Conservation (phyloP, 805 yeast genomes). For the Sungouiella blattae region DNA sequence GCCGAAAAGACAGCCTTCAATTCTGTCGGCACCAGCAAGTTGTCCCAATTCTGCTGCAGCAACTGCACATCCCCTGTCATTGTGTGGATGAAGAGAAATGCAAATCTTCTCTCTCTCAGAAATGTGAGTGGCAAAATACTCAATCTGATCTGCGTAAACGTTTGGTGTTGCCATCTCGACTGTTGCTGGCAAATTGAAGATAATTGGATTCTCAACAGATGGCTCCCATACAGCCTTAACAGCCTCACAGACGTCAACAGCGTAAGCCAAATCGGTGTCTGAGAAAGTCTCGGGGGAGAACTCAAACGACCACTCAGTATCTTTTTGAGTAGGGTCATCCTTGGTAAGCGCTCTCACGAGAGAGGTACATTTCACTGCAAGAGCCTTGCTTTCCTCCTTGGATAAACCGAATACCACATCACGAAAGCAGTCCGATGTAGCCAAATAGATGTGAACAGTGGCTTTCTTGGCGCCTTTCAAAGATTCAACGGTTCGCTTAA, state of each 20-base stretch:
- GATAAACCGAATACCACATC: slow-evolving; percentile 66
- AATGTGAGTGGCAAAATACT: slow-evolving; percentile 61
- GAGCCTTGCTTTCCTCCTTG: slow-evolving; percentile 52
- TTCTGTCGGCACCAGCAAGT: slow-evolving; percentile 84
- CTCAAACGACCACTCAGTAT: slow-evolving; percentile 70
- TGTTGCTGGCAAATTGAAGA: slow-evolving; percentile 81
- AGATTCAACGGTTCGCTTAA: slow-evolving; percentile 67
- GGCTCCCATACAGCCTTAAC: slow-evolving; percentile 78
- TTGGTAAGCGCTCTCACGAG: slow-evolving; percentile 66
- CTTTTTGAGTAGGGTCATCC: slow-evolving; percentile 52
- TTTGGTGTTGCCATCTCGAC: slow-evolving; percentile 82
- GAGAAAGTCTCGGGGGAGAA: slow-evolving; percentile 80
- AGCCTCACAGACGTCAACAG: slow-evolving; percentile 65
- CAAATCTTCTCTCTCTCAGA: slow-evolving; percentile 66
- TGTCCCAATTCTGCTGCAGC: slow-evolving; percentile 83
- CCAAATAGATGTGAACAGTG: slow-evolving; percentile 71
- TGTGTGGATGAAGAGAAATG: slow-evolving; percentile 78
- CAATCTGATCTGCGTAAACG: slow-evolving; percentile 81
- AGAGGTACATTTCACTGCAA: slow-evolving; percentile 61
- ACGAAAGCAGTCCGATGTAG: slow-evolving; percentile 72
- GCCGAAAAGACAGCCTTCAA: slow-evolving; percentile 82
- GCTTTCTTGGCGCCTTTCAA: slow-evolving; percentile 73
- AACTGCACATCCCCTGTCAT: slow-evolving; percentile 86
- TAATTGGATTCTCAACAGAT: slow-evolving; percentile 58
- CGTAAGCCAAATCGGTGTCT: slow-evolving; percentile 64